Base-by-base conservation (phyloP, 192 early-diverging fungal genomes). In the Backusella parvicylindrica region DNA sequence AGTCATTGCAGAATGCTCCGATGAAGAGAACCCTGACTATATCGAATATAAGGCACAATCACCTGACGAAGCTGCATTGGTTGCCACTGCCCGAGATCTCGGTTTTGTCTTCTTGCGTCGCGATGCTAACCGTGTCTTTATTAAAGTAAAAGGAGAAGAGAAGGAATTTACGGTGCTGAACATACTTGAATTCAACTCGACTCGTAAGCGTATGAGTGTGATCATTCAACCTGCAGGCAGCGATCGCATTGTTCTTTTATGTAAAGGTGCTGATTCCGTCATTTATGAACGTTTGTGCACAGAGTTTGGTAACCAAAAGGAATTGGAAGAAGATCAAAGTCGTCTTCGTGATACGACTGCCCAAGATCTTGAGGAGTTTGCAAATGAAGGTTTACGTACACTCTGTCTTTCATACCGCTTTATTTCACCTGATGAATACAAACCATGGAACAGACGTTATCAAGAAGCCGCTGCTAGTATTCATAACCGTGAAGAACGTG, bases 141-240 rank as follows among this genome's bases (percentile, higher is more conserved):
- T 96, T 38, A 89, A 91, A 73, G 90, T 95, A 11, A 84, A 92
- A 73, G 95, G 95, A 16, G 90, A 91, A 77, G 87, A 79, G 43
- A 87, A 91, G 33, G 43, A 81, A 7, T 95, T 87, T 84, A 81
- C 83, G 49, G 78, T 93, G 37, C 78, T 95, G 53, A 88, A 92
- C 47, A 88, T 92, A 35, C 85, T 95, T 7, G 93, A 97, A 81
- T 99, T 99, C 77, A 98, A 95, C 82, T 95, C 93, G 26, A 92
- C 91, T n/a, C 90, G 97, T 69, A 99, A 99, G 81, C 86, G 97
- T 63, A 99, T 99, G 97, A 94, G 92, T 33, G 93, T 98, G 13
- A 92, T 99, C 73, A 83, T 97, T 68, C 84, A 91, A 47, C 87
- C 88, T 31, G 92, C 95, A 32, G 91, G 89, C 41, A 83, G 83